phyloP scores from a whole-genome alignment of 2,329 filamentous ascomycete species.

The Hawksworthiomyces lignivorus region DNA sequence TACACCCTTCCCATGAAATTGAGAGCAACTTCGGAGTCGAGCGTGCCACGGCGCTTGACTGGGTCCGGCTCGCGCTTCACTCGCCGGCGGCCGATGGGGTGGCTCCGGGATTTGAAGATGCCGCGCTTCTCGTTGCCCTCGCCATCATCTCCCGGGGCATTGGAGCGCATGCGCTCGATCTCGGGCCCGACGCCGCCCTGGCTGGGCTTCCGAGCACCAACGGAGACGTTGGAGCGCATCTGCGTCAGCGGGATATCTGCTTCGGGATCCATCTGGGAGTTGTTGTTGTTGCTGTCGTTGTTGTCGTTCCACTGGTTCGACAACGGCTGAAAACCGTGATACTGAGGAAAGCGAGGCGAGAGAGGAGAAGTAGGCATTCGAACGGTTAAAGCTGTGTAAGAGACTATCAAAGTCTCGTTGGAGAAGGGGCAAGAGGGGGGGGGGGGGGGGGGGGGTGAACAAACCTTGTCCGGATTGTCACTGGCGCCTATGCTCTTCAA shows the following conservation, averaged over 20 bases:
- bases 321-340: slow-evolving; percentile 17
- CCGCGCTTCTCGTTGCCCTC: slow-evolving; percentile 38
- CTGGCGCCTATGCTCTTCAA: slow-evolving; percentile 36
- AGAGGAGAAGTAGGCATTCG: slow-evolving; percentile 12
- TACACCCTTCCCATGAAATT: slow-evolving; percentile 61
- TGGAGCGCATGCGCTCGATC: slow-evolving; percentile 7
- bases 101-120: slow-evolving; percentile 28
- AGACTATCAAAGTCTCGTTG: slow-evolving; percentile 10
- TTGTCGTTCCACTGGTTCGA: slow-evolving; percentile 6
- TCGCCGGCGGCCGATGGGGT: slow-evolving; percentile 41
- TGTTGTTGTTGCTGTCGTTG: background rate
- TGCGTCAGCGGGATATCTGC: slow-evolving; percentile 47
- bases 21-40: slow-evolving; percentile 42
- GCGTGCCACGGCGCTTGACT: slow-evolving; percentile 34
- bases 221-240: slow-evolving; percentile 47
- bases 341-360: slow-evolving; percentile 16
- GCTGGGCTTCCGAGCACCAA: slow-evolving; percentile 34
- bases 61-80: slow-evolving; percentile 28
- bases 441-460: too few relatives aligned
- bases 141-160: slow-evolving; percentile 22
- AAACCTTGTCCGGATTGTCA: slow-evolving; percentile 33
- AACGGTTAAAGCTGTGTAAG: background rate
- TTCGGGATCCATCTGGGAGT: slow-evolving; percentile 21
- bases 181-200: slow-evolving; percentile 23
- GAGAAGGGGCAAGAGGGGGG: too few relatives aligned